phyloP scores from a whole-genome alignment of 345 rosid genomes.

The Draba incana region DNA sequence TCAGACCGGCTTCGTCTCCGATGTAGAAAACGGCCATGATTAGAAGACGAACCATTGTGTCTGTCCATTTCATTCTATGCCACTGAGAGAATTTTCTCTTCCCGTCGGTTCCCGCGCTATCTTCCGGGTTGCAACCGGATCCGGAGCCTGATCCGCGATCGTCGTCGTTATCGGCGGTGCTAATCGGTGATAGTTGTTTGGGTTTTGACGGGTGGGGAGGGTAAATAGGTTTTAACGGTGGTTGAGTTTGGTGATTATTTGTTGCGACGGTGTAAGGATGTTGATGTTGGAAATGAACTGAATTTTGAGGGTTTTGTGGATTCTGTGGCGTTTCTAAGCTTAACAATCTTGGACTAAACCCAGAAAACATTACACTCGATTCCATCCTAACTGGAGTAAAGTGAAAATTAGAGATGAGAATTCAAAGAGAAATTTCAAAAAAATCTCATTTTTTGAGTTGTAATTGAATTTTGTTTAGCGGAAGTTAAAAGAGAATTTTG shows the following conservation, averaged over 20 bases:
- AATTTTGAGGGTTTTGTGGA: slow-evolving; percentile 54
- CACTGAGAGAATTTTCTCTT: slow-evolving; percentile 72
- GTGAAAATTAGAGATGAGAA: not conserved
- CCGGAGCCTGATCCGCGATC: slow-evolving; percentile 58
- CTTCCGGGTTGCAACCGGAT: slow-evolving; percentile 55
- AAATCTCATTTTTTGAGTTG: slow-evolving; percentile 21
- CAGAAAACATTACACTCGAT: slow-evolving; percentile 64
- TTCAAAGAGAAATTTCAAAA: not conserved
- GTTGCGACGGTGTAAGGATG: slow-evolving; percentile 53
- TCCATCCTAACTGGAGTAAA: slow-evolving; percentile 24
- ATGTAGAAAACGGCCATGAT: slow-evolving; percentile 90
- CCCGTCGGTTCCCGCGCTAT: slow-evolving; percentile 55
- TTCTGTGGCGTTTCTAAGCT: slow-evolving; percentile 75
- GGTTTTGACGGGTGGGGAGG: slow-evolving; percentile 51
- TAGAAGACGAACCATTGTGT: slow-evolving; percentile 77
- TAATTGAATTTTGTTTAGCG: not conserved
- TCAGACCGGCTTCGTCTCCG: slow-evolving; percentile 74
- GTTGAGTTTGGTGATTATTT: slow-evolving; percentile 52
- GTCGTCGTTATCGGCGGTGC: slow-evolving; percentile 82
- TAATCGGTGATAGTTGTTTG: slow-evolving; percentile 60
- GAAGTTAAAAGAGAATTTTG: not conserved
- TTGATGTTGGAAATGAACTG: slow-evolving; percentile 55
- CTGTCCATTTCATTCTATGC: slow-evolving; percentile 99
- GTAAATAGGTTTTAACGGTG: slow-evolving; percentile 50
- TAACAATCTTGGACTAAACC: slow-evolving; percentile 71